Evolutionary conservation across 164 flowering plant species (phyloP), one percentile per base, ranked within the genome.

Genomic region (Piper betle): DNA sequence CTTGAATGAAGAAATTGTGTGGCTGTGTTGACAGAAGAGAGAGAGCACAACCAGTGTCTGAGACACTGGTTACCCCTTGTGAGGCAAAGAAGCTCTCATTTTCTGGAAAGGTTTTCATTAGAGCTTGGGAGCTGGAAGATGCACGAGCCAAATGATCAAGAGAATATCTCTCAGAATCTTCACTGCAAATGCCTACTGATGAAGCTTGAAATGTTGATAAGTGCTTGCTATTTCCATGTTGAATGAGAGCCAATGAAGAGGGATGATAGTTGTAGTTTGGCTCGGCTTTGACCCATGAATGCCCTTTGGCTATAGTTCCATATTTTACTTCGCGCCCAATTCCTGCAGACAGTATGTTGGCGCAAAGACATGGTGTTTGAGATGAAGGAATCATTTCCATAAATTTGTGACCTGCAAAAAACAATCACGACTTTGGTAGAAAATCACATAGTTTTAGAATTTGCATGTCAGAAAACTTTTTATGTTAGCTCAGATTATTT

Each of bases 21-120:
- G 84, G 69, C 63, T 78, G 83, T 67, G 80, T 69, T 80, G 89
- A 84, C 86, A 82, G 86, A 81, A 84, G 86, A 84, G 89, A 82
- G 89, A 77, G 86, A 84, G 82, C 89, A 82, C 80, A 67, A 62
- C 80, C 76, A 17, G 85, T 76, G 65, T 76, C 69, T 17, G 82
- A 64, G 65, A 74, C 66, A 46, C 76, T 71, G 15, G 84, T 71
- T 50, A 81, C 43, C 37, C 78, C 78, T 59, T 75, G 74, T 52
- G 77, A 38, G 62, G 69, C 66, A 50, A 80, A 74, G 55, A 78
- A 54, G 64, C 75, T 62, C 37, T 72, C 72, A 71, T 58, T 66
- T 59, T 75, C 78, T 37, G 72, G 57, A 20, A 79, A 65, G 50
- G 67, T 39, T 53, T 65, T 73, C 33, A 77, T 61, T n/a, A 70